Conservation (phyloP, 306 rosid genomes). For the Prunus padus region DNA sequence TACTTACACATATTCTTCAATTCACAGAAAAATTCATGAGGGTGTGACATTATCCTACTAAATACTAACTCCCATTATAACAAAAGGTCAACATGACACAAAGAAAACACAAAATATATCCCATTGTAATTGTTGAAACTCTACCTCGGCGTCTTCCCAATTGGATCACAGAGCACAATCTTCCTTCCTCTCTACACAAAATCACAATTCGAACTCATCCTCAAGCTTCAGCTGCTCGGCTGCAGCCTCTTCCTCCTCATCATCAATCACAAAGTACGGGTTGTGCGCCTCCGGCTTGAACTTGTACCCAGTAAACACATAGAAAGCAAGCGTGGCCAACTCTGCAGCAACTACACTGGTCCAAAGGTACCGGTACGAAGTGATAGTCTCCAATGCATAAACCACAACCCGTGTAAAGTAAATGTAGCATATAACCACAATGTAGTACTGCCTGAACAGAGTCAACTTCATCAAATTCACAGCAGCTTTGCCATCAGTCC, state of each 20-base stretch:
- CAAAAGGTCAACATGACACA: conserved; percentile 26
- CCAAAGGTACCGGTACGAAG: conserved; percentile 91
- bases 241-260: conserved; percentile 97
- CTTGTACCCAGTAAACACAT: conserved; percentile 78
- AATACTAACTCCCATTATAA: conserved; percentile 14
- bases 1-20: conserved; percentile 30
- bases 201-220: conserved; percentile 87
- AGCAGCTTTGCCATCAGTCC: conserved; percentile 93
- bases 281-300: conserved; percentile 95
- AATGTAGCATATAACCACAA: conserved; percentile 89
- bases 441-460: conserved; percentile 81
- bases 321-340: conserved; percentile 81
- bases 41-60: conserved; percentile 24
- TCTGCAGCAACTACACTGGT: conserved; percentile 89
- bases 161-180: conserved; percentile 29
- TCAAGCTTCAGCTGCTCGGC: conserved; percentile 89
- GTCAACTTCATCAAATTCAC: conserved; percentile 94
- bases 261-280: conserved; percentile 85
- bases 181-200: conserved; percentile 20
- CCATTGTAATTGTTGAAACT: conserved; percentile 33
- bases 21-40: conserved; percentile 18
- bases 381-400: conserved; percentile 82
- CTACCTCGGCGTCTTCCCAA: conserved; percentile 37
- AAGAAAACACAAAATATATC: conserved; percentile 40
- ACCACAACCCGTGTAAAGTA: conserved; percentile 95